These are phyloP conservation scores for Verticillium tricorpus DNA, from an alignment of 2,329 filamentous ascomycete genomes.

Conservation along the genomic window DNA sequence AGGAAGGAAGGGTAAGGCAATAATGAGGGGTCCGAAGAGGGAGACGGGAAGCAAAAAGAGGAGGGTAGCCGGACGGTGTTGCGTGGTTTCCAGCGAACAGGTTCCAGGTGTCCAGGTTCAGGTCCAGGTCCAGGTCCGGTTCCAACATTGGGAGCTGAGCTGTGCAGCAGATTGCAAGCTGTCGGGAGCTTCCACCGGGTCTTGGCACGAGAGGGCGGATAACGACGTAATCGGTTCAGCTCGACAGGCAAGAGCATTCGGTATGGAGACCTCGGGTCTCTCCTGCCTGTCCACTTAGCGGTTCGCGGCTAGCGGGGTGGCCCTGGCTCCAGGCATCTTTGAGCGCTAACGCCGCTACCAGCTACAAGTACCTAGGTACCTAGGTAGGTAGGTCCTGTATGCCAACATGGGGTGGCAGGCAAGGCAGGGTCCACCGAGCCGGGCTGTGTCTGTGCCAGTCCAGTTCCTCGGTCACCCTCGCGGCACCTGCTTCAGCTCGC, in stretches of 20 bases:
- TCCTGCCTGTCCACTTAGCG: not conserved
- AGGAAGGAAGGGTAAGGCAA: not conserved
- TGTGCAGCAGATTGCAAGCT: not conserved
- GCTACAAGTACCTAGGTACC: too few species aligned
- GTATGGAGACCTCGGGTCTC: not conserved
- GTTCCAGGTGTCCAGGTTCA: not conserved
- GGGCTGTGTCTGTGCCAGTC: not conserved
- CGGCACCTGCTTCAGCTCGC: not conserved
- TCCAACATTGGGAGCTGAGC: not conserved
- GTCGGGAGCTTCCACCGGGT: not conserved
- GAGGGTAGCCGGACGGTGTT: not conserved
- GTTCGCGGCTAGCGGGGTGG: not conserved
- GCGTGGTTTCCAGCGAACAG: not conserved
- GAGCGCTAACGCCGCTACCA: not conserved
- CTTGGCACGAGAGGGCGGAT: not conserved
- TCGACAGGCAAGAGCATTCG: not conserved
- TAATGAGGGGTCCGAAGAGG: slow-evolving; percentile 6
- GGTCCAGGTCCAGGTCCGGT: too few species aligned
- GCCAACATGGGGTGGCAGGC: not conserved
- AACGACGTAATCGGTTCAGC: not conserved
- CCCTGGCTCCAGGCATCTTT: not conserved
- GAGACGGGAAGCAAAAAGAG: slow-evolving; percentile 12
- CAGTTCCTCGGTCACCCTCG: not conserved
- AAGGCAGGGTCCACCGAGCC: not conserved
- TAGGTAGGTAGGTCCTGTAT: too few species aligned